Conservation (phyloP, 179 eudicot genomes). For the Corrigiola litoralis region DNA sequence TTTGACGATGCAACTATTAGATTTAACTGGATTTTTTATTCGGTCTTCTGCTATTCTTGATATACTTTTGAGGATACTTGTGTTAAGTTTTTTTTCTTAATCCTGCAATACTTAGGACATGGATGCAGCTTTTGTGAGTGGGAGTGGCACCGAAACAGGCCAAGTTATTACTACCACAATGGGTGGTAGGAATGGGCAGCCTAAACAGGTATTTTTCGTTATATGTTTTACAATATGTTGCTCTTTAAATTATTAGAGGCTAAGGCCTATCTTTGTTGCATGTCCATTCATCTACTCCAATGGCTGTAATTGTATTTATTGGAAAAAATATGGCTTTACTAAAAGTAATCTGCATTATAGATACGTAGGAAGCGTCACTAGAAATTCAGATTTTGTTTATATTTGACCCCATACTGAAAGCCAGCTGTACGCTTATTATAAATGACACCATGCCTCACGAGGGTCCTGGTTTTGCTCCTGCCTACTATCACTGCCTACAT, state of each 20-base stretch:
- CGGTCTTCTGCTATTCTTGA: neutral
- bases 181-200: conserved; percentile 69
- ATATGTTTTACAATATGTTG: too few species aligned
- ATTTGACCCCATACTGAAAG: too few species aligned
- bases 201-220: conserved; percentile 52
- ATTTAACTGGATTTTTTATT: neutral
- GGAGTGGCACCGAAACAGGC: conserved; percentile 87
- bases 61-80: neutral
- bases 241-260: neutral
- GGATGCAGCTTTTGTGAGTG: conserved; percentile 65
- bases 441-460: too few species aligned
- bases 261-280: neutral
- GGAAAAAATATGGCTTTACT: neutral
- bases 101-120: conserved; percentile 42
- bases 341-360: neutral
- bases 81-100: neutral
- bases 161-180: conserved; percentile 73
- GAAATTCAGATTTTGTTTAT: too few species aligned
- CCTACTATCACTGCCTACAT: too few species aligned
- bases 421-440: too few species aligned
- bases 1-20: neutral
- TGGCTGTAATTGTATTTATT: neutral
- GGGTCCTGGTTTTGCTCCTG: too few species aligned
- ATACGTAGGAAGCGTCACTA: too few species aligned
- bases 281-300: neutral